Evolutionary conservation across 2,329 filamentous ascomycete genomes (phyloP).

Genomic region (Claviceps spartinae): DNA sequence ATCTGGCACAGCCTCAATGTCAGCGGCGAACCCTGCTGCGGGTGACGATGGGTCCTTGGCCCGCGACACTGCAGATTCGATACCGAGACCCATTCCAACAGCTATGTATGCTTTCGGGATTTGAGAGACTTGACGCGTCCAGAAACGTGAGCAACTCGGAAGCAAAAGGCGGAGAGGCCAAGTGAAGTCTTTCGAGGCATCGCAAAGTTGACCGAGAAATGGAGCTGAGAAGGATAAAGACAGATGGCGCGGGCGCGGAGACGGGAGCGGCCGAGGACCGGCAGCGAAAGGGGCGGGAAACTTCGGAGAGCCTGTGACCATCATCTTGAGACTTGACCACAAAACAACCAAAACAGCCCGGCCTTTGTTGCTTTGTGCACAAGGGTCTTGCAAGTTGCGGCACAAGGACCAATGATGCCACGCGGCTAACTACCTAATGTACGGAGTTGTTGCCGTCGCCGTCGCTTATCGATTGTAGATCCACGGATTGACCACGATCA

Average conservation of each 20-base stretch:
- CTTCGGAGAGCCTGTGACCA: neutral
- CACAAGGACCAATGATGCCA: neutral
- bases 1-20: constrained; percentile 5
- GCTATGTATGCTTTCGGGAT: neutral
- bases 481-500: no score
- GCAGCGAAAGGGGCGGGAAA: neutral
- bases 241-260: no score
- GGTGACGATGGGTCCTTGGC: neutral
- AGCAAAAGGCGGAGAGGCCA: neutral
- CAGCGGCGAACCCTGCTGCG: neutral
- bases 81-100: neutral
- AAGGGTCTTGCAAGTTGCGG: neutral
- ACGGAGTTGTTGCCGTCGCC: no score
- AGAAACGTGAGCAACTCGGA: neutral
- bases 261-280: neutral
- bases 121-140: neutral
- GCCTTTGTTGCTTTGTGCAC: neutral
- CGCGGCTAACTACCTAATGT: neutral
- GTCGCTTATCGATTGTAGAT: no score
- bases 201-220: neutral
- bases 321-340: neutral
- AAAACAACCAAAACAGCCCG: neutral
- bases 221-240: neutral
- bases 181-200: neutral
- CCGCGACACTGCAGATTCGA: neutral